Percentiles rank a stretch among this genome's conserved stretches.
Evolutionary conservation across 495 filamentous ascomycete species (phyloP).

Genomic region (Penicillium crystallinum): DNA sequence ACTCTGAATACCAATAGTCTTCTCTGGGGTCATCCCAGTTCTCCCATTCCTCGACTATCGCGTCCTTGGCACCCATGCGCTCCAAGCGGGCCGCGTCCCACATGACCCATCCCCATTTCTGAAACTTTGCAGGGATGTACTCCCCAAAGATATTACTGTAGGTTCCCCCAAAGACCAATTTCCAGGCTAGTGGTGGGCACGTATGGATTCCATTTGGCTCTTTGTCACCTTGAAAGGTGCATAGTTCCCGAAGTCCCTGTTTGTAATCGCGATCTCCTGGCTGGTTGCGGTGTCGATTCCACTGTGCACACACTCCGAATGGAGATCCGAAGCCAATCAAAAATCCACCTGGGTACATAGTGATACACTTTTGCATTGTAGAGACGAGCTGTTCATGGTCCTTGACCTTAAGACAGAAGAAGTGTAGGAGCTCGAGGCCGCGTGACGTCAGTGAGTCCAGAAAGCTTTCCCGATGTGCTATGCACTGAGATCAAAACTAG

Average conservation of each 20-base stretch:
- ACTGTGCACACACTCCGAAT: neutral
- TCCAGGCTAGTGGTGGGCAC: conserved; percentile 20
- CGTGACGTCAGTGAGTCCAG: neutral
- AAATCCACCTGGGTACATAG: neutral
- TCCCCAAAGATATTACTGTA: conserved; percentile 16
- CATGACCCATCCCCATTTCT: conserved; percentile 17
- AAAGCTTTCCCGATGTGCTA: neutral
- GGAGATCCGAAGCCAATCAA: neutral
- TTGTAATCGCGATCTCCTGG: neutral
- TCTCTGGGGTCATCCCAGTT: neutral
- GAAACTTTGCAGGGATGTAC: neutral
- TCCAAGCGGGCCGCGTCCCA: conserved; percentile 20
- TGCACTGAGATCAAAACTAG: neutral
- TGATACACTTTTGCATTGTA: neutral
- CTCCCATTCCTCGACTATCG: neutral
- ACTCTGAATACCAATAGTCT: neutral
- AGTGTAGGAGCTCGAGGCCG: conserved; percentile 9
- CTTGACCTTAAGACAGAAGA: conserved; percentile 7
- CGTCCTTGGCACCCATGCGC: neutral
- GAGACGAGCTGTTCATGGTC: neutral
- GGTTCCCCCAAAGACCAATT: conserved; percentile 11
- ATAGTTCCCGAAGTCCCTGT: neutral
- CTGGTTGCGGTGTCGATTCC: neutral
- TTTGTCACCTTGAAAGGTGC: conserved; percentile 11
- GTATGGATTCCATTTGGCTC: neutral